A percentile compares a stretch with the other conserved stretches of the same genome.
Conservation (phyloP, 2,329 filamentous ascomycete species). For the Colletotrichum sidae region DNA sequence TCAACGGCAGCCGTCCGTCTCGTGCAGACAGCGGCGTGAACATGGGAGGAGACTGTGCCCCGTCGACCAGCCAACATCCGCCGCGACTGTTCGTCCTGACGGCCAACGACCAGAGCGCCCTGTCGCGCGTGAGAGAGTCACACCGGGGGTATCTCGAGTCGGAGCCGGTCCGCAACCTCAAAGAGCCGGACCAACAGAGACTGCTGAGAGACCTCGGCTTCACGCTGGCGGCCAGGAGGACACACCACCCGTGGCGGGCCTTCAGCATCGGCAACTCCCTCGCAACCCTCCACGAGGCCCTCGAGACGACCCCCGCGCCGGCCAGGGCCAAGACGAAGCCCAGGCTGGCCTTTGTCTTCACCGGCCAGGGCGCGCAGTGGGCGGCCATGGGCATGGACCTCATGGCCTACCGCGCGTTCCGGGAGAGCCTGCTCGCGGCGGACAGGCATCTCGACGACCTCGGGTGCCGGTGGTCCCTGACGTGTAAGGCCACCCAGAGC, state of each 20-base stretch:
- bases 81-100: slow-evolving; percentile 57
- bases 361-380: slow-evolving; percentile 45
- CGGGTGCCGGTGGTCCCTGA: slow-evolving; percentile 41
- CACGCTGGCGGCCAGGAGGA: slow-evolving; percentile 48
- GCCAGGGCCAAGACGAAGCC: slow-evolving; percentile 12
- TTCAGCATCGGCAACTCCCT: slow-evolving; percentile 22
- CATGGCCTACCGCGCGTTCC: slow-evolving; percentile 47
- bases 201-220: slow-evolving; percentile 53
- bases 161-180: slow-evolving; percentile 14
- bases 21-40: slow-evolving; percentile 29
- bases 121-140: slow-evolving; percentile 49
- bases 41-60: not conserved
- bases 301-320: slow-evolving; percentile 3
- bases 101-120: slow-evolving; percentile 52
- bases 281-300: not conserved
- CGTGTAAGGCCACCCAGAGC: slow-evolving; percentile 21
- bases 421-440: slow-evolving; percentile 49
- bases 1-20: slow-evolving; percentile 2
- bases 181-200: not conserved
- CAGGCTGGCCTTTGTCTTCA: slow-evolving; percentile 41
- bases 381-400: slow-evolving; percentile 40
- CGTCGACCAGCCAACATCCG: not conserved
- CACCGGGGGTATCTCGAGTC: slow-evolving; percentile 39
- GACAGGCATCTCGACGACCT: slow-evolving; percentile 47
- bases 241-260: slow-evolving; percentile 23